These are phyloP conservation scores for Leccinum pallidistipes DNA, from an alignment of 1,284 basidiomycete species.

Conservation along the genomic window DNA sequence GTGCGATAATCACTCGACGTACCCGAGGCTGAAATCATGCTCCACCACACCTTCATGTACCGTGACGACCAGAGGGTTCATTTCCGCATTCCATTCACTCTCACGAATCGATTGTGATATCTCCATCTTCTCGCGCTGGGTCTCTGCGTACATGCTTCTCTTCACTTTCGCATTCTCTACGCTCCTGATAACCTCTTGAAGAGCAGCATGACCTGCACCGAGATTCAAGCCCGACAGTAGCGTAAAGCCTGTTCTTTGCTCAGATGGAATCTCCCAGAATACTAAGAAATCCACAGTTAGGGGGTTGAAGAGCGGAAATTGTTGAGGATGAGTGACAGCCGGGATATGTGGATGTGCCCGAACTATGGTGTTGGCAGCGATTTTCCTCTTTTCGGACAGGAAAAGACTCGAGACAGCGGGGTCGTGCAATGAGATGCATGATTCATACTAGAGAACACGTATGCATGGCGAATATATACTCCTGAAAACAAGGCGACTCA, in stretches of 20 bases:
- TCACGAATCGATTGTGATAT: constrained; percentile 64
- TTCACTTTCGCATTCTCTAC: constrained; percentile 65
- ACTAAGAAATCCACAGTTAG: constrained; percentile 69
- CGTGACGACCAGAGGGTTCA: constrained; percentile 64
- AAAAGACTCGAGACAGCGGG: constrained; percentile 47
- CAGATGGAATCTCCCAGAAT: constrained; percentile 67
- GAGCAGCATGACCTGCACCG: constrained; percentile 65
- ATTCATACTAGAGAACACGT: constrained; percentile 12
- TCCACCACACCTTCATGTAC: constrained; percentile 43
- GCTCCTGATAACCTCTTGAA: constrained; percentile 56
- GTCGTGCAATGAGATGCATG: constrained; percentile 29
- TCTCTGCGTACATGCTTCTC: constrained; percentile 89
- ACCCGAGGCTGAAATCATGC: constrained; percentile 74
- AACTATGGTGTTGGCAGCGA: constrained; percentile 38
- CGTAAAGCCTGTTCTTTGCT: constrained; percentile 60
- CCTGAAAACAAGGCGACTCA: constrained; percentile 25
- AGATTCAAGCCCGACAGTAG: constrained; percentile 59
- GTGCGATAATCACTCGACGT: constrained; percentile 5
- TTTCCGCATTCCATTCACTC: constrained; percentile 79
- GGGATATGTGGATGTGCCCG: constrained; percentile 66
- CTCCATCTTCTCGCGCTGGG: constrained; percentile 66
- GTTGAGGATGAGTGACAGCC: constrained; percentile 43
- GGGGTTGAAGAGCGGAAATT: constrained; percentile 83
- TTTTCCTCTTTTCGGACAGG: constrained; percentile 48
- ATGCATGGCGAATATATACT: constrained; percentile 5